These are phyloP conservation scores for Fennellomyces sp. DNA, from an alignment of 371 early-diverging fungal genomes.

Conservation along the genomic window DNA sequence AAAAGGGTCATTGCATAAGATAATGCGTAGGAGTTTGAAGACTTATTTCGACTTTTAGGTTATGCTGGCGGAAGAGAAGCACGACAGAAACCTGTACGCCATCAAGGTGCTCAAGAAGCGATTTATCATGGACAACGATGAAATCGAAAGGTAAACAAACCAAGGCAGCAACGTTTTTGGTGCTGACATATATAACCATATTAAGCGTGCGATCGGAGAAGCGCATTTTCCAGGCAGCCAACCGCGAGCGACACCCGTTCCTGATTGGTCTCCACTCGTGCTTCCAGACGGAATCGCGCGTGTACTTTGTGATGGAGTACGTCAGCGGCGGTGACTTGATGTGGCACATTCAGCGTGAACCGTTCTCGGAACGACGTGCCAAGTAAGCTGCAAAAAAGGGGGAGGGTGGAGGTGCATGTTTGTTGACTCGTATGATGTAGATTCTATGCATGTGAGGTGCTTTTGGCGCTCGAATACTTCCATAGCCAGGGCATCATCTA, in stretches of 20 bases:
- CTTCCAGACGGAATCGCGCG: conserved; percentile 93
- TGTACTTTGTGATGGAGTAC: conserved; percentile 99
- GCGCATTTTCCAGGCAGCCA: conserved; percentile 90
- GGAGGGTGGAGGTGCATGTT: background rate
- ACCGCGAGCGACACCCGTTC: conserved; percentile 94
- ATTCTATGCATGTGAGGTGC: conserved; percentile 97
- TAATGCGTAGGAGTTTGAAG: background rate
- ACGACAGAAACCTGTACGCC: conserved; percentile 84
- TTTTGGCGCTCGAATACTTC: conserved; percentile 84
- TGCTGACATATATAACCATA: no score
- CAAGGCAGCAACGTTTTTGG: no score
- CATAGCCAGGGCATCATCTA: conserved; percentile 53
- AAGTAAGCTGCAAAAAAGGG: conserved; percentile 44
- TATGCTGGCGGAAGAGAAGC: conserved; percentile 94
- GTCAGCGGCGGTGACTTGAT: conserved; percentile 99
- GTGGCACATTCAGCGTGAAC: conserved; percentile 93
- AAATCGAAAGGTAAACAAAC: conserved; percentile 81
- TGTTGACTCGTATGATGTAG: conserved; percentile 12
- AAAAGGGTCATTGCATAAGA: background rate
- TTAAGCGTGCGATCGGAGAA: conserved; percentile 90
- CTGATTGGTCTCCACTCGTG: conserved; percentile 94
- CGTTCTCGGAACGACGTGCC: conserved; percentile 87
- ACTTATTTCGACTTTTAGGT: conserved; percentile 53
- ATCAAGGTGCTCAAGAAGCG: conserved; percentile 99
- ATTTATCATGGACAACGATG: conserved; percentile 92